Evolutionary conservation across 352 stramenopile genomes (phyloP).

Genomic region (Hyaloperonospora arabidopsidis): DNA sequence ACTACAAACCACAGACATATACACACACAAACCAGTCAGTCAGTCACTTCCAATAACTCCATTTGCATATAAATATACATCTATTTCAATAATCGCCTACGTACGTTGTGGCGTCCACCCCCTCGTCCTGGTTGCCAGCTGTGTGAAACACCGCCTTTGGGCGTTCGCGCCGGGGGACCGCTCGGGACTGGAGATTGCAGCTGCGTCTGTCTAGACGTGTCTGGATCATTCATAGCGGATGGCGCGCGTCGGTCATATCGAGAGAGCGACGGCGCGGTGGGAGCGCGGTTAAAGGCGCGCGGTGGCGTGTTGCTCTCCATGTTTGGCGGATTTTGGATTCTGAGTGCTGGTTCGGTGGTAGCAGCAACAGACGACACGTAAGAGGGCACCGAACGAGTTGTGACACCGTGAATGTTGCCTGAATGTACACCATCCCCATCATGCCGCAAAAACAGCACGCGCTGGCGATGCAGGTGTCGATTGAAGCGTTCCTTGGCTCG

Average conservation of each 20-base stretch:
- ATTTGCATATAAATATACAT: not conserved
- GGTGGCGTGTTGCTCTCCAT: constrained; percentile 16
- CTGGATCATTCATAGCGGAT: too few species aligned
- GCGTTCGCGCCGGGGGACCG: constrained; percentile 5
- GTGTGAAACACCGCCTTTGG: constrained; percentile 7
- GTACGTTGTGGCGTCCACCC: constrained; percentile 29
- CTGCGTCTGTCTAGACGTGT: not conserved
- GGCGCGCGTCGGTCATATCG: too few species aligned
- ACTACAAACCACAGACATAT: constrained; percentile 11
- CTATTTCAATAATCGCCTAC: constrained; percentile 2
- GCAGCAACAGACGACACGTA: not conserved
- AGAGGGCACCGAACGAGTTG: constrained; percentile 1
- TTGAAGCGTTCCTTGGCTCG: constrained; percentile 47
- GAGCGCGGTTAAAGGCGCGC: constrained; percentile 5
- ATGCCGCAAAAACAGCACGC: not conserved
- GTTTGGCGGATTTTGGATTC: constrained; percentile 6
- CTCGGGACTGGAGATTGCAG: constrained; percentile 14
- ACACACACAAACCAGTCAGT: not conserved
- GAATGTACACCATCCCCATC: not conserved
- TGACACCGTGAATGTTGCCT: not conserved
- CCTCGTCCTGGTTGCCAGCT: constrained; percentile 26
- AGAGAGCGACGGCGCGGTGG: too few species aligned
- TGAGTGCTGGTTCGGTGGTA: constrained; percentile 15
- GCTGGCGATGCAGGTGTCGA: constrained; percentile 38
- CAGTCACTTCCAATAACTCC: not conserved